These are phyloP conservation scores for Kwoniella mangroviensis DNA, from an alignment of 768 basidiomycete genomes.

Conservation along the genomic window DNA sequence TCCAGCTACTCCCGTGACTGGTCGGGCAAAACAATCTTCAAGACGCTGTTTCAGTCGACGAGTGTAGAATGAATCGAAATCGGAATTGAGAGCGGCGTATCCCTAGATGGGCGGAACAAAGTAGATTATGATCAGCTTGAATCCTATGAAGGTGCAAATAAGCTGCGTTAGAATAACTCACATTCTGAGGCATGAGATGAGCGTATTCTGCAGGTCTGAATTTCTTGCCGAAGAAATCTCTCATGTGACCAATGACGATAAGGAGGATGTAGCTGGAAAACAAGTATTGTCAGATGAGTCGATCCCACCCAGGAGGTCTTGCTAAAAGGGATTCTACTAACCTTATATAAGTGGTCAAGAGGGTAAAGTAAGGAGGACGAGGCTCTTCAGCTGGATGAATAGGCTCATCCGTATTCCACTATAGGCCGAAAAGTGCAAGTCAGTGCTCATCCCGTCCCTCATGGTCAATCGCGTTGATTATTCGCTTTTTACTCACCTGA, in stretches of 20 bases:
- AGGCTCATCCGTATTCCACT: slow-evolving; percentile 56
- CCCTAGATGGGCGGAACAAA: too few relatives aligned
- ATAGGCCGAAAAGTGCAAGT: not conserved
- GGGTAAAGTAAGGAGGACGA: slow-evolving; percentile 90
- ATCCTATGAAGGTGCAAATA: too few relatives aligned
- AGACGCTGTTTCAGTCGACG: slow-evolving; percentile 91
- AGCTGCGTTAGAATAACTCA: slow-evolving; percentile 64
- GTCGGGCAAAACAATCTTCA: slow-evolving; percentile 92
- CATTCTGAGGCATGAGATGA: slow-evolving; percentile 81
- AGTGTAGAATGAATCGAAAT: slow-evolving; percentile 99
- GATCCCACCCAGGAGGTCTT: too few relatives aligned
- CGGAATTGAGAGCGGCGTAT: slow-evolving; percentile 93
- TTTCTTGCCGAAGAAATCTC: slow-evolving; percentile 93
- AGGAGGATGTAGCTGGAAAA: slow-evolving; percentile 78
- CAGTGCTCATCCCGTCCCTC: too few relatives aligned
- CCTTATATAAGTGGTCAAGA: slow-evolving; percentile 83
- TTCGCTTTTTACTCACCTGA: slow-evolving; percentile 39
- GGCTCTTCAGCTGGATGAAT: slow-evolving; percentile 62
- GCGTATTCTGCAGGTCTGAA: slow-evolving; percentile 71
- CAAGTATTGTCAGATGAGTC: not conserved
- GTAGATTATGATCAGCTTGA: too few relatives aligned
- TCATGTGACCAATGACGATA: slow-evolving; percentile 86
- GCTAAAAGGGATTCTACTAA: slow-evolving; percentile 1
- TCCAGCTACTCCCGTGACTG: slow-evolving; percentile 92
- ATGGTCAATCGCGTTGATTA: too few relatives aligned